Percentiles rank a stretch among this genome's conserved stretches.
phyloP scores from a whole-genome alignment of 139 green algal genomes.

The Ettlia oleoabundans region DNA sequence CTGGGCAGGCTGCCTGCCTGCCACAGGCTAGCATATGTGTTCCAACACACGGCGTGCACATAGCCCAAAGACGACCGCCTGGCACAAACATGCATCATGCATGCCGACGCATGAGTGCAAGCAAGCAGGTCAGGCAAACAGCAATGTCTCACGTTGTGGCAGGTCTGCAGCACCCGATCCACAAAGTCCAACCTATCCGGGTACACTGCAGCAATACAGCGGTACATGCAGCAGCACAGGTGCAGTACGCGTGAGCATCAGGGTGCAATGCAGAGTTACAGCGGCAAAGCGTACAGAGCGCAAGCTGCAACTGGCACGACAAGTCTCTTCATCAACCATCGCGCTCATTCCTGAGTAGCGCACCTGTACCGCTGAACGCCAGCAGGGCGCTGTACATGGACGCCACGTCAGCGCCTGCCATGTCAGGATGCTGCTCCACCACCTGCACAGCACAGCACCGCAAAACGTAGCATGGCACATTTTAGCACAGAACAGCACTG shows the following conservation, averaged over 20 bases:
- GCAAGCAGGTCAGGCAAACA: background rate
- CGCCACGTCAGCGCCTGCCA: constrained; percentile 71
- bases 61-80: too few species aligned
- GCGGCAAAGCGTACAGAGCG: too few species aligned
- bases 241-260: too few species aligned
- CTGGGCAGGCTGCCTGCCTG: too few species aligned
- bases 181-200: constrained; percentile 76
- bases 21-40: too few species aligned
- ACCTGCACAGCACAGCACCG: constrained; percentile 23
- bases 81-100: background rate
- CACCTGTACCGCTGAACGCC: constrained; percentile 71
- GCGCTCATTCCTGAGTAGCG: too few species aligned
- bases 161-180: constrained; percentile 68
- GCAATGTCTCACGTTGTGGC: constrained; percentile 42
- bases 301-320: background rate
- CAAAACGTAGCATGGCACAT: background rate
- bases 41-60: too few species aligned
- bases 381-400: constrained; percentile 88
- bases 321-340: too few species aligned
- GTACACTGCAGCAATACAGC: constrained; percentile 51
- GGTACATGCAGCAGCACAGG: background rate
- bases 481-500: too few species aligned
- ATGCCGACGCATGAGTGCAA: background rate
- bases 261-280: too few species aligned
- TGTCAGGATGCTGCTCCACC: constrained; percentile 68